phyloP scores from a whole-genome alignment of 2,329 filamentous ascomycete genomes.

The Tolypocladium paradoxum region DNA sequence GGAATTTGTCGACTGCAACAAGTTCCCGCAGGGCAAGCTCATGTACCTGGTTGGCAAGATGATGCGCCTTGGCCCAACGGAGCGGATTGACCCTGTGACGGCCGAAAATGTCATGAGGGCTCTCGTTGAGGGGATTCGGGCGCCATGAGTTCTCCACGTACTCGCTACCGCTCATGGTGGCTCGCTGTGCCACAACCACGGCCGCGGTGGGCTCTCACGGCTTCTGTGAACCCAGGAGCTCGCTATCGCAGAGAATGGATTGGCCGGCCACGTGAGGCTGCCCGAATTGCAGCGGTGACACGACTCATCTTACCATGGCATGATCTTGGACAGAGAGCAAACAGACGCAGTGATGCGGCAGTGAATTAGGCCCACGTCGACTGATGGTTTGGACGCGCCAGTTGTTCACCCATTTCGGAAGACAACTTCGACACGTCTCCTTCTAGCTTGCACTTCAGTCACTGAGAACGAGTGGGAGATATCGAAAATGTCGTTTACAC shows the following conservation, averaged over 20 bases:
- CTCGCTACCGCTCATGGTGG: not conserved
- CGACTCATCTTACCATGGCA: not conserved
- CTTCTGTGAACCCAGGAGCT: not conserved
- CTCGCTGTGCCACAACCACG: not conserved
- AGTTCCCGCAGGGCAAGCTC: slow-evolving; percentile 45
- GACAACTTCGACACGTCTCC: too few relatives aligned
- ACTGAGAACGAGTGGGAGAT: too few relatives aligned
- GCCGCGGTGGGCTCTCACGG: not conserved
- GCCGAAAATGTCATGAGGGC: slow-evolving; percentile 36
- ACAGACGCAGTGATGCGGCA: too few relatives aligned
- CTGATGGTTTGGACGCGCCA: too few relatives aligned
- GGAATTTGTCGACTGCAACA: slow-evolving; percentile 32
- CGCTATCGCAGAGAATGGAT: not conserved
- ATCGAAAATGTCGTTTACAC: too few relatives aligned
- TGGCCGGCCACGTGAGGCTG: not conserved
- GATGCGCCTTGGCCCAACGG: slow-evolving; percentile 41
- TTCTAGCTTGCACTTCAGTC: too few relatives aligned
- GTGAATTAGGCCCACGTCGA: too few relatives aligned
- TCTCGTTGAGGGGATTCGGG: slow-evolving; percentile 13
- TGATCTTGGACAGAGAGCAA: not conserved
- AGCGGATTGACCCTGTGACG: slow-evolving; percentile 41
- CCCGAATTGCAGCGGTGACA: not conserved
- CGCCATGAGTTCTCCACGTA: not conserved
- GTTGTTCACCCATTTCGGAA: too few relatives aligned
- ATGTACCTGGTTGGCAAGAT: slow-evolving; percentile 52